Evolutionary conservation across 129 eudicot species (phyloP).

Genomic region (Oenanthe sinensis): DNA sequence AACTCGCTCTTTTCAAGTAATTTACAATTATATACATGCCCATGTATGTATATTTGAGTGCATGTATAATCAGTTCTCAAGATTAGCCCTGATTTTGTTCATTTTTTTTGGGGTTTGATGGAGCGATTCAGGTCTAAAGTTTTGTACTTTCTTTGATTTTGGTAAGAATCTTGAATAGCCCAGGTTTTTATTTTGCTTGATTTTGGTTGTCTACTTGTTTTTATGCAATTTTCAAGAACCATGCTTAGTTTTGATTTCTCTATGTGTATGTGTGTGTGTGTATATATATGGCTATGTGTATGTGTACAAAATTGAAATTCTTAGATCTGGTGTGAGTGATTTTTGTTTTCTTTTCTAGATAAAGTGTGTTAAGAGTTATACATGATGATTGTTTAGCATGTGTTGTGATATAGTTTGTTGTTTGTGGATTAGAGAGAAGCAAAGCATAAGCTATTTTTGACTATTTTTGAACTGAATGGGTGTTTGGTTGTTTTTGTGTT

Average conservation of each 20-base stretch:
- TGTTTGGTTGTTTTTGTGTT: background rate
- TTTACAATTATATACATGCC: background rate
- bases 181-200: constrained; percentile 1
- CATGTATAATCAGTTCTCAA: background rate
- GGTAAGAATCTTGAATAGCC: constrained; percentile 21
- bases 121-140: constrained; percentile 16
- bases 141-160: constrained; percentile 14
- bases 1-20: background rate
- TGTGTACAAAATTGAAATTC: background rate
- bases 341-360: too few species aligned
- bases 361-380: background rate
- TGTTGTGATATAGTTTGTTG: background rate
- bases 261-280: background rate
- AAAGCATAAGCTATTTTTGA: background rate
- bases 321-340: background rate
- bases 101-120: background rate
- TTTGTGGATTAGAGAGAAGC: background rate
- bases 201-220: background rate
- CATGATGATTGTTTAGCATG: constrained; percentile 8
- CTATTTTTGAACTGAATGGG: background rate
- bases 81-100: background rate
- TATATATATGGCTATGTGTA: too few species aligned
- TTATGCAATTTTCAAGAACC: background rate
- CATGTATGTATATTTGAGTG: background rate
- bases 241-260: background rate